Evolutionary conservation across 441 rosid genomes (phyloP).

Genomic region (Adansonia gregorii): DNA sequence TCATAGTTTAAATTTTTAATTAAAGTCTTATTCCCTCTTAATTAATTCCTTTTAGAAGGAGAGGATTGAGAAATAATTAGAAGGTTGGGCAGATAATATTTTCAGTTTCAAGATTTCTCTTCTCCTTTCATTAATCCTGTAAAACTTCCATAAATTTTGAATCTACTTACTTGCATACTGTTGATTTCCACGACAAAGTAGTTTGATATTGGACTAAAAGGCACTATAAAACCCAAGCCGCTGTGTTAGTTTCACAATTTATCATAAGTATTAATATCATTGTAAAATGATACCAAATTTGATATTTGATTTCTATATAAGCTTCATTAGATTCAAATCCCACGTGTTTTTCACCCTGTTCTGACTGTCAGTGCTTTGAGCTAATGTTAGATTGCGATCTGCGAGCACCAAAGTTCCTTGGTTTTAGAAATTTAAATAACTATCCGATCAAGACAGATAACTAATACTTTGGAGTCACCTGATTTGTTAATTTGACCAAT

Average conservation of each 20-base stretch:
- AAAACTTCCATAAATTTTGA: neutral
- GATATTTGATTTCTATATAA: neutral
- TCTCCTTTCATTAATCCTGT: no score
- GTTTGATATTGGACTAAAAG: neutral
- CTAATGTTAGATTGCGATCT: neutral
- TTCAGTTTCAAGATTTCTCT: no score
- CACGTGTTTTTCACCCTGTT: neutral
- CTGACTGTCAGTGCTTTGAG: neutral
- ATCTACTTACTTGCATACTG: neutral
- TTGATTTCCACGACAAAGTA: neutral
- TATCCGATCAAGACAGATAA: neutral
- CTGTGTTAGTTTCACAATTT: neutral
- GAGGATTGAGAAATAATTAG: neutral
- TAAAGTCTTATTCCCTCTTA: no score
- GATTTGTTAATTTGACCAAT: neutral
- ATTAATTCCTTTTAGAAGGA: neutral
- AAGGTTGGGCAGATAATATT: no score
- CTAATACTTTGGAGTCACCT: neutral
- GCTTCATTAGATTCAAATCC: constrained; percentile 14
- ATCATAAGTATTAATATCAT: neutral
- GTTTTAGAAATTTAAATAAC: neutral
- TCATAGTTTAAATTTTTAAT: no score
- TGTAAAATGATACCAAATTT: neutral
- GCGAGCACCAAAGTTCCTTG: neutral
- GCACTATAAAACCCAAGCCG: neutral